phyloP scores from a whole-genome alignment of 78 protist species.

The Cyanophora paradoxa region DNA sequence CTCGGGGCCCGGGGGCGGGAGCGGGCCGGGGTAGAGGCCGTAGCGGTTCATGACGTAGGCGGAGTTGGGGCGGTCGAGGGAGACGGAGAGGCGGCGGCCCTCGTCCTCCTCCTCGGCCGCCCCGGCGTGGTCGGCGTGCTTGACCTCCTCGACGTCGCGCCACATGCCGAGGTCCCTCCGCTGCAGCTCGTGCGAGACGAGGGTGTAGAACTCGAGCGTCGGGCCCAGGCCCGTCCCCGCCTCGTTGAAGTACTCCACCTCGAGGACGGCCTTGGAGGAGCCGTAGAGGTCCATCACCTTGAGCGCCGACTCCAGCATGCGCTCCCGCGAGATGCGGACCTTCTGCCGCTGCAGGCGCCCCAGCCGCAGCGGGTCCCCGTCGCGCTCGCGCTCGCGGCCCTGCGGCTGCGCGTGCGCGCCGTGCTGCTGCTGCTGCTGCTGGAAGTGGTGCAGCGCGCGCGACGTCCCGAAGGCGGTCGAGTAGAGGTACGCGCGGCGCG shows the following conservation, averaged over 20 bases:
- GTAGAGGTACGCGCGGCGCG: conserved; percentile 38
- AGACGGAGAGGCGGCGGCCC: background rate
- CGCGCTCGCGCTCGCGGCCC: background rate
- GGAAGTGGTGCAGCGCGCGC: conserved; percentile 56
- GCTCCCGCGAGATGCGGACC: conserved; percentile 40
- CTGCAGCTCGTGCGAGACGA: conserved; percentile 36
- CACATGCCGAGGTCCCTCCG: conserved; percentile 31
- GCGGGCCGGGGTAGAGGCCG: conserved; percentile 51
- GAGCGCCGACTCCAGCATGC: conserved; percentile 26
- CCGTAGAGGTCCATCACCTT: conserved; percentile 27
- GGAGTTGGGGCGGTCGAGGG: background rate
- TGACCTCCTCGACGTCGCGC: background rate
- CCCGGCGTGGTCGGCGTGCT: too few species aligned
- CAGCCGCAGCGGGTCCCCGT: conserved; percentile 5
- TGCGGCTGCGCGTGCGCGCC: too few species aligned
- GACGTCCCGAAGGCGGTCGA: conserved; percentile 67
- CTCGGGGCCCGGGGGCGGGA: background rate
- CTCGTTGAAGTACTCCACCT: conserved; percentile 62
- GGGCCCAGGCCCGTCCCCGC: conserved; percentile 82
- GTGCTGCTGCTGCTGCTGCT: conserved; percentile 7
- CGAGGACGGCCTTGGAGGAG: conserved; percentile 33
- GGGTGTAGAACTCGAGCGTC: conserved; percentile 73
- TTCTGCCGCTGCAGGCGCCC: conserved; percentile 72
- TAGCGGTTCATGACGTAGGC: conserved; percentile 19
- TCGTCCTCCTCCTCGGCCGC: too few species aligned